Percentiles rank a stretch among this genome's conserved stretches.
phyloP scores from a whole-genome alignment of 305 asterid genomes.

The Fraxinus sp. region DNA sequence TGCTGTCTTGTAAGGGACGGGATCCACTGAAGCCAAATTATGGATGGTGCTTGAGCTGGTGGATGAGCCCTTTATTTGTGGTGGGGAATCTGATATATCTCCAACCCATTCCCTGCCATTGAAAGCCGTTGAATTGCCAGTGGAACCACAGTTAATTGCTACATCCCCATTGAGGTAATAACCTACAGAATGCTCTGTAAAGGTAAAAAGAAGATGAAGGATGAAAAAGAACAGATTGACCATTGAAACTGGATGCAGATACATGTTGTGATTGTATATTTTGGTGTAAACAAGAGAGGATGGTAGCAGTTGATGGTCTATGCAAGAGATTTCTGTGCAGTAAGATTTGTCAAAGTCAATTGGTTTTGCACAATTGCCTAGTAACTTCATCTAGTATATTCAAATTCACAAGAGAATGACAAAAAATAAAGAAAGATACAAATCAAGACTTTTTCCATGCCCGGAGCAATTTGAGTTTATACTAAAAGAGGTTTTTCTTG shows the following conservation, averaged over 20 bases:
- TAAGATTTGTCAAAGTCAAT: not conserved
- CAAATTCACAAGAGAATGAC: not conserved
- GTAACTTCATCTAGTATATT: not conserved
- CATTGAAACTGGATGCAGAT: not conserved
- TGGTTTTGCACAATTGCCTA: not conserved
- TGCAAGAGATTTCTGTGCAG: not conserved
- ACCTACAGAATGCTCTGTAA: constrained; percentile 2
- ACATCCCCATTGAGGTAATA: constrained; percentile 10
- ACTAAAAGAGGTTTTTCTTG: not conserved
- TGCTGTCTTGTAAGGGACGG: constrained; percentile 12
- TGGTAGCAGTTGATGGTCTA: not conserved
- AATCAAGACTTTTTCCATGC: not conserved
- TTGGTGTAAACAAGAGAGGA: not conserved
- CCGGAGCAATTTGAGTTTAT: not conserved
- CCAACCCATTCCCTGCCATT: constrained; percentile 26
- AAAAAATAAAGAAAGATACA: not conserved
- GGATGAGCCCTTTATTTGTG: constrained; percentile 26
- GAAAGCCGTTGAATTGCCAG: not conserved
- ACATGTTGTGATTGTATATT: not conserved
- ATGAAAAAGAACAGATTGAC: not conserved
- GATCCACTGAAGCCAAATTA: not conserved
- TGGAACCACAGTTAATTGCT: constrained; percentile 18
- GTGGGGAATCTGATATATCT: constrained; percentile 5
- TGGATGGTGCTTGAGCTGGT: constrained; percentile 15
- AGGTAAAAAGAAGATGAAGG: not conserved